These are phyloP conservation scores for Pulveroboletus sp. DNA, from an alignment of 768 basidiomycete genomes.

Conservation along the genomic window DNA sequence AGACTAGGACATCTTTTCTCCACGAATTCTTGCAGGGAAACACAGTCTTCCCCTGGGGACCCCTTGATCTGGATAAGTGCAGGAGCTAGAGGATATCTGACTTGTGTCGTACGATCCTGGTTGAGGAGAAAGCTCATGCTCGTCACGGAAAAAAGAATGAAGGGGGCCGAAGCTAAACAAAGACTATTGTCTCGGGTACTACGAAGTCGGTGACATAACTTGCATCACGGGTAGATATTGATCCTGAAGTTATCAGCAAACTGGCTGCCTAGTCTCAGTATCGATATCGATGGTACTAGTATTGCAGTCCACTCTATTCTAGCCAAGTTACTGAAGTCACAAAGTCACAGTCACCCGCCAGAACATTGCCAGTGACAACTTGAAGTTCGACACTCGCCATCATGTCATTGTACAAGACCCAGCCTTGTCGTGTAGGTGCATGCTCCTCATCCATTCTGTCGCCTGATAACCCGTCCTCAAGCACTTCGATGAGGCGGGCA, in stretches of 20 bases:
- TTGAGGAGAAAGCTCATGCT: conserved; percentile 23
- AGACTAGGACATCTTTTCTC: conserved; percentile 30
- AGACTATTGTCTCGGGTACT: conserved; percentile 9
- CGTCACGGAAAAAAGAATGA: not conserved
- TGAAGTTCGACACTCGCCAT: conserved; percentile 2
- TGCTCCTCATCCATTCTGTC: conserved; percentile 6
- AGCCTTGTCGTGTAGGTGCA: conserved; percentile 45
- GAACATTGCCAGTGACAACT: too few species aligned
- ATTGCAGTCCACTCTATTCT: too few species aligned
- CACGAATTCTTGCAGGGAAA: conserved; percentile 31
- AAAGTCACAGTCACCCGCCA: conserved; percentile 19
- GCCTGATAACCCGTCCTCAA: conserved; percentile 25
- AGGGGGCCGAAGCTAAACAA: not conserved
- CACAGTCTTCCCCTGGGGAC: conserved; percentile 1
- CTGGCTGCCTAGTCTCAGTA: too few species aligned
- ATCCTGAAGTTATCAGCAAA: too few species aligned
- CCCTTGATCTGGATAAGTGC: conserved; percentile 19
- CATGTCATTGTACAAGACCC: conserved; percentile 42
- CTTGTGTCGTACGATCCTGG: conserved; percentile 12
- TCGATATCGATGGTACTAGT: too few species aligned
- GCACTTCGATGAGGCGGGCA: conserved; percentile 49
- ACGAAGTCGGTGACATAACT: conserved; percentile 3
- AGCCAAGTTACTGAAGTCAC: conserved; percentile 18
- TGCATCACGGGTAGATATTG: not conserved
- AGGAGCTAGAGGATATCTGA: conserved; percentile 21